These are phyloP conservation scores for Daphne laureola DNA, from an alignment of 441 rosid species.

Conservation along the genomic window DNA sequence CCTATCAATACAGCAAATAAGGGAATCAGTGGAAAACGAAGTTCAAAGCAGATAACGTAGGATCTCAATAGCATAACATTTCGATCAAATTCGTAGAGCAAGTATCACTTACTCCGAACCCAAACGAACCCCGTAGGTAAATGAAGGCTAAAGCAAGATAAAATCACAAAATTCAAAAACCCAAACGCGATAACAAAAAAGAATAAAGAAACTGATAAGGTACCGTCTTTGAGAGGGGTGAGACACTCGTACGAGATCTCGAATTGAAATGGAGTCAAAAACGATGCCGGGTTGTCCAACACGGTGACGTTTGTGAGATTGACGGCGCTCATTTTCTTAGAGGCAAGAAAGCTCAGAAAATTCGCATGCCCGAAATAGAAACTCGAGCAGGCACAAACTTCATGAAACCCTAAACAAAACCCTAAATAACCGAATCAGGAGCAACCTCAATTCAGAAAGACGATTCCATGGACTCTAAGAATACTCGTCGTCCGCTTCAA, in stretches of 20 bases:
- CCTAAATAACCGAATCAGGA: slow-evolving; percentile 1
- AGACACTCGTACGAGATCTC: slow-evolving; percentile 97
- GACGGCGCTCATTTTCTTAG: slow-evolving; percentile 73
- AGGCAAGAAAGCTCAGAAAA: slow-evolving; percentile 3
- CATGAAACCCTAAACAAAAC: slow-evolving; percentile 17
- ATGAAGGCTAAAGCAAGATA: neutral
- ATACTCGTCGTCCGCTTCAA: no score
- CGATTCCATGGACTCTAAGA: no score
- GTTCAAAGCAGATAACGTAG: no score
- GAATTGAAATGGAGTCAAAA: slow-evolving; percentile 81
- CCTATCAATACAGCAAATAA: no score
- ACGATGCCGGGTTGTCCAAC: slow-evolving; percentile 84
- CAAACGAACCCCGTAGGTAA: neutral
- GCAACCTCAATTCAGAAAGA: neutral
- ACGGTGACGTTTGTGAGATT: slow-evolving; percentile 86
- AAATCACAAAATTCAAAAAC: neutral
- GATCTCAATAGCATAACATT: neutral
- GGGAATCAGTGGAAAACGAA: no score
- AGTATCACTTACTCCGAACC: neutral
- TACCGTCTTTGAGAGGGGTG: slow-evolving; percentile 94
- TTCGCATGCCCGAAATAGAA: slow-evolving; percentile 10
- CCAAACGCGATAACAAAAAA: neutral
- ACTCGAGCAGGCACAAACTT: slow-evolving; percentile 19
- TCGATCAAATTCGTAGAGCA: neutral
- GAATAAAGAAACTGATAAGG: neutral